phyloP scores from a whole-genome alignment of 306 rosid genomes.

The cucumber (Cucumis sativus) region Cucumber_9930_V3 NC_026656.2:10293501-10294000 shows the following conservation, averaged over 20 bases:
- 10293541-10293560: background rate
- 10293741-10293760: background rate
- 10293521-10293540: conserved; percentile 5
- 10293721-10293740: background rate
- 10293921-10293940: conserved; percentile 10
- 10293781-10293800: background rate
- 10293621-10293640: background rate
- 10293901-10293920: conserved; percentile 2
- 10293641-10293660: background rate
- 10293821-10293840: conserved; percentile 40
- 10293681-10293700: background rate
- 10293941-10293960: conserved; percentile 12
- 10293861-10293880: conserved; percentile 77
- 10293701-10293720: background rate
- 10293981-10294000: conserved; percentile 10
- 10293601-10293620: background rate
- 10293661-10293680: background rate
- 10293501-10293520: background rate
- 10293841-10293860: conserved; percentile 25
- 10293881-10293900: conserved; percentile 52
- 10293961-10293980: conserved; percentile 17
- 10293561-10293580: background rate
- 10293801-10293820: background rate
- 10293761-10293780: background rate
- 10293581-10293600: background rate